These are phyloP conservation scores for Vitis rotundifolia DNA, from an alignment of 164 flowering plant species.

Conservation along the genomic window DNA sequence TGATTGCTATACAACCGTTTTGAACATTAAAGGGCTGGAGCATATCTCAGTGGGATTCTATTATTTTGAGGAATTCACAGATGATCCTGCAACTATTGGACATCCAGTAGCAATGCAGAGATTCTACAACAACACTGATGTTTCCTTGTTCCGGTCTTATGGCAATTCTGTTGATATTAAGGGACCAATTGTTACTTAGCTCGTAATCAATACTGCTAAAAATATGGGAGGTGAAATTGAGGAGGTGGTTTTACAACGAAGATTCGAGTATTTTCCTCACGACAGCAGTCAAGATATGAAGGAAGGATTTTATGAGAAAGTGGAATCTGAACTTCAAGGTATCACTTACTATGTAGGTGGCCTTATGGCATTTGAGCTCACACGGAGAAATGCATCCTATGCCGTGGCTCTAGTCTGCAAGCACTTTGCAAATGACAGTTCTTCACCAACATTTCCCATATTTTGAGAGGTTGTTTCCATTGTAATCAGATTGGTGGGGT, in stretches of 20 bases:
- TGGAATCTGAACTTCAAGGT: slow-evolving; percentile 76
- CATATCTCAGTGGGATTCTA: slow-evolving; percentile 70
- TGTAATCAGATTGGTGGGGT: slow-evolving; percentile 22
- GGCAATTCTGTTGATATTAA: too few relatives aligned
- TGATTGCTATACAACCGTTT: slow-evolving; percentile 79
- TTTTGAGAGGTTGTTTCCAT: slow-evolving; percentile 59
- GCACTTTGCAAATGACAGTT: slow-evolving; percentile 56
- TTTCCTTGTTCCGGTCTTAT: slow-evolving; percentile 71
- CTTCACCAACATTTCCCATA: slow-evolving; percentile 57
- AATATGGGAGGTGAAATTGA: slow-evolving; percentile 65
- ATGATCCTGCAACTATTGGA: slow-evolving; percentile 70
- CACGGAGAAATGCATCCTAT: slow-evolving; percentile 80
- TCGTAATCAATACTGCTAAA: slow-evolving; percentile 44
- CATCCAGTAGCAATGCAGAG: slow-evolving; percentile 83
- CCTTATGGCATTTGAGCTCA: slow-evolving; percentile 82
- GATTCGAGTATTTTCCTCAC: slow-evolving; percentile 82
- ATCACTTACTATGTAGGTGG: slow-evolving; percentile 80
- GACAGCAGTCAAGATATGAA: slow-evolving; percentile 75
- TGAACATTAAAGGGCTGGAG: slow-evolving; percentile 72
- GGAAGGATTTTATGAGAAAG: slow-evolving; percentile 62
- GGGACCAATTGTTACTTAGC: slow-evolving; percentile 48
- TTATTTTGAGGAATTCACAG: slow-evolving; percentile 74
- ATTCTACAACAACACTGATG: slow-evolving; percentile 62
- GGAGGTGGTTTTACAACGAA: slow-evolving; percentile 53
- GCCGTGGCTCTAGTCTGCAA: slow-evolving; percentile 61